Base-by-base conservation (phyloP, 257 asterid species). In the Plantago elongata region DNA sequence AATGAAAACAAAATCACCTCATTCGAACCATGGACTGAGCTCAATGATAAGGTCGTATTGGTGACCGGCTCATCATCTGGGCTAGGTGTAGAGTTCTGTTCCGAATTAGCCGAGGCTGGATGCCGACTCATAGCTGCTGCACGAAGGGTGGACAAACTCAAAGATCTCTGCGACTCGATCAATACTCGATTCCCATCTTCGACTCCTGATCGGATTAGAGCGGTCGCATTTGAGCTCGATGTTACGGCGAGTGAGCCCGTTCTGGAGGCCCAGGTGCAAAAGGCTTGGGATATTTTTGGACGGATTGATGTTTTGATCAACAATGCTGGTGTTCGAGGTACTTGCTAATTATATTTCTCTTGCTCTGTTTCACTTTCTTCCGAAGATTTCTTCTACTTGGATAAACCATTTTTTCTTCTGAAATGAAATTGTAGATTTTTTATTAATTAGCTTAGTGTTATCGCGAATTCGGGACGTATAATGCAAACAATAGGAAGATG, bases 281-380 rank as follows among this genome's bases (percentile, higher is more conserved):
- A 71, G 68, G 92, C 92, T 61, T 84, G 89, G 89, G 81, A 72
- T 22, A 83, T 80, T 0, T 86, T 83, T 46, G 95, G 87, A 37
- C 72, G 69, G 43, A 79, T 86, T 7, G 91, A 83, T 66, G 88
- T 60, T 57, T 73, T 86, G 74, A 68, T 86, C 63, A 86, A 86
- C 43, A 86, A 86, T 50, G 95, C 91, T 27, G 59, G 59, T 27
- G 59, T 54, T 12, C 11, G 59, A 54, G 59, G 59, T 54, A 12
- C 10, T 0, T 5, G 27, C 27, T 22, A 22, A 22, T 22, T 22
- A 22, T 22, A 22, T 22, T 22, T 1, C 27, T 22, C 27, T 22
- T 22, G 2, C 27, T 22, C 3, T 0, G n/a, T 52, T 52, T 17
- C 16, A 17, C 27, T 13, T 15, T 51, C 11, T 49, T 46, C 1